Evolutionary conservation across 805 yeast genomes (phyloP).

Genomic region (Candida qinlingensis): DNA sequence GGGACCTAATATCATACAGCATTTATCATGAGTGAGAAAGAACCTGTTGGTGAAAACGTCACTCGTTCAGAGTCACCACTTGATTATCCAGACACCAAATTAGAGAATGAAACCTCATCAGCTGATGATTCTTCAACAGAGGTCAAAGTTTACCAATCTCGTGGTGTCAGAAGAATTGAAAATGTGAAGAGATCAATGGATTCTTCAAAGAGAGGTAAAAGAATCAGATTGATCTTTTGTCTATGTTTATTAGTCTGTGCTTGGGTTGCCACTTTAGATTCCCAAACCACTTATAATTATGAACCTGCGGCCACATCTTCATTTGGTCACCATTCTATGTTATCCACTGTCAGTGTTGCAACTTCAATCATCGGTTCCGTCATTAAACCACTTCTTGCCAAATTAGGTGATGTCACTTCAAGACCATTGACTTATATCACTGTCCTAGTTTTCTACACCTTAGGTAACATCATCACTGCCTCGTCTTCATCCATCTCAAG

Average conservation of each 20-base stretch:
- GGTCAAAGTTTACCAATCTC: background rate
- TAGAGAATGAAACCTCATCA: background rate
- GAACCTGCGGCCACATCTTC: constrained; percentile 34
- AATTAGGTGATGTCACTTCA: constrained; percentile 33
- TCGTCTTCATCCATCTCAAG: constrained; percentile 28
- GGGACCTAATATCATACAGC: background rate
- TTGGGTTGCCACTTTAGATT: constrained; percentile 20
- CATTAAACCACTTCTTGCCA: constrained; percentile 33
- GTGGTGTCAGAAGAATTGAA: constrained; percentile 10
- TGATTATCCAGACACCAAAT: background rate
- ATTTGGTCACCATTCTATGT: constrained; percentile 31
- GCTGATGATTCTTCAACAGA: background rate
- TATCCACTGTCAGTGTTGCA: constrained; percentile 33
- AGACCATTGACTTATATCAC: constrained; percentile 30
- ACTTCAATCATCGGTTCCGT: constrained; percentile 32
- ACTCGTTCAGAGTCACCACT: no score
- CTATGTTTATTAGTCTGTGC: constrained; percentile 1
- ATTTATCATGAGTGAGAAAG: constrained; percentile 9
- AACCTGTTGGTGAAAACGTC: constrained; percentile 24
- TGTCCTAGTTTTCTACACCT: constrained; percentile 24
- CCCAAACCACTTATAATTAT: constrained; percentile 26
- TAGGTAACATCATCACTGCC: constrained; percentile 32
- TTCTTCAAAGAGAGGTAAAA: constrained; percentile 3
- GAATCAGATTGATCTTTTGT: constrained; percentile 3
- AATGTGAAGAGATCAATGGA: constrained; percentile 4